Conservation (phyloP, 352 stramenopile species). For the Globisporangium emineosum region DNA sequence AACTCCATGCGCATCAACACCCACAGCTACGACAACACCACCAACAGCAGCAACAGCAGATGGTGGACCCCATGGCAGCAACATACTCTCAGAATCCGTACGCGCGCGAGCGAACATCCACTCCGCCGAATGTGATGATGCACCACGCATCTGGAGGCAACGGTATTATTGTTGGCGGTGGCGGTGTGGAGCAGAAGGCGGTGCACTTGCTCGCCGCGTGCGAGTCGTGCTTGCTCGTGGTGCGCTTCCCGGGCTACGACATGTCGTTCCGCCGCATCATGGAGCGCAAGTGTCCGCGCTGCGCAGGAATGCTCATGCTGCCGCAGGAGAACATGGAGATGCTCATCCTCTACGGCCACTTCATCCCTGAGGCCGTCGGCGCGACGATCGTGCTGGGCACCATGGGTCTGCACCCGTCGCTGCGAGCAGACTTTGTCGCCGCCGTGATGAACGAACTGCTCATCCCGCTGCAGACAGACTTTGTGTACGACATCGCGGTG, state of each 20-base stretch:
- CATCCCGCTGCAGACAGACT: slow-evolving; percentile 74
- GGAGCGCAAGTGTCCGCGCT: slow-evolving; percentile 76
- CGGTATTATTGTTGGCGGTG: not conserved
- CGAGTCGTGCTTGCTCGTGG: slow-evolving; percentile 71
- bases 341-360: slow-evolving; percentile 85
- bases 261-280: slow-evolving; percentile 82
- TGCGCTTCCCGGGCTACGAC: slow-evolving; percentile 63
- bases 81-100: slow-evolving; percentile 15
- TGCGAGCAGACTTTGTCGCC: slow-evolving; percentile 77
- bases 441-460: slow-evolving; percentile 84
- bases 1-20: not conserved
- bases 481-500: slow-evolving; percentile 78
- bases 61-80: slow-evolving; percentile 17
- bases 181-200: slow-evolving; percentile 32
- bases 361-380: slow-evolving; percentile 66
- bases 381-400: slow-evolving; percentile 61
- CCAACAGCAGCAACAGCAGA: slow-evolving; percentile 12
- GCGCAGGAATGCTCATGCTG: slow-evolving; percentile 50
- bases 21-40: slow-evolving; percentile 10
- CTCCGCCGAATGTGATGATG: slow-evolving; percentile 17
- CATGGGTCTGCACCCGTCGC: slow-evolving; percentile 68
- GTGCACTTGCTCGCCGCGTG: slow-evolving; percentile 68
- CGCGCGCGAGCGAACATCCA: slow-evolving; percentile 16
- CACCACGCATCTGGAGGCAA: slow-evolving; percentile 3
- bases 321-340: slow-evolving; percentile 85